Evolutionary conservation across 768 basidiomycete genomes (phyloP).

Genomic region (Mycena crocata): DNA sequence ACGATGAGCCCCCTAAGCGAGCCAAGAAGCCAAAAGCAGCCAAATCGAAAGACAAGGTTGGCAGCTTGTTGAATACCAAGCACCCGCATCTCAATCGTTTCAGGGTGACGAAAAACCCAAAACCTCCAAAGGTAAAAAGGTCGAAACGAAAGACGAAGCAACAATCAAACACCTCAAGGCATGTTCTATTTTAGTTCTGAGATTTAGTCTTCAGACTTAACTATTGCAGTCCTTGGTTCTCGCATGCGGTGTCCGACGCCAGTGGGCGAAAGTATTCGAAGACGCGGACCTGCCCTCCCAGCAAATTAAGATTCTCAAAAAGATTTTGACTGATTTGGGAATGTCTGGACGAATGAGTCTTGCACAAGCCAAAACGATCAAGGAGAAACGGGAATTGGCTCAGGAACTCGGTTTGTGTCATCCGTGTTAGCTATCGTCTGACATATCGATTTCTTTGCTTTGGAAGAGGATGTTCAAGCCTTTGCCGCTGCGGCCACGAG

Average conservation of each 20-base stretch:
- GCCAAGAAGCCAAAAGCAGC: conserved; percentile 50
- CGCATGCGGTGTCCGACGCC: conserved; percentile 82
- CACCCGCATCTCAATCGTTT: conserved; percentile 31
- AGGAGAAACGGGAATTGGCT: conserved; percentile 77
- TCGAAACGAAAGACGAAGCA: conserved; percentile 72
- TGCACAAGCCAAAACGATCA: conserved; percentile 85
- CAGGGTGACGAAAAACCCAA: conserved; percentile 43
- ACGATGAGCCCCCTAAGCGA: conserved; percentile 67
- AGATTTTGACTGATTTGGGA: conserved; percentile 76
- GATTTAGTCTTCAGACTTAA: background rate
- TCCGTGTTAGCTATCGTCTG: background rate
- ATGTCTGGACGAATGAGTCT: conserved; percentile 84
- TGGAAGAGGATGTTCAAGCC: conserved; percentile 77
- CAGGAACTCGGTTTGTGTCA: conserved; percentile 76
- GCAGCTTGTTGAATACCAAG: background rate
- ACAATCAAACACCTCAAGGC: conserved; percentile 83
- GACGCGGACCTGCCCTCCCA: conserved; percentile 65
- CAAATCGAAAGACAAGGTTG: conserved; percentile 49
- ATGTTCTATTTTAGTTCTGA: conserved; percentile 15
- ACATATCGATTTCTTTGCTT: background rate
- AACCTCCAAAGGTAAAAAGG: conserved; percentile 46
- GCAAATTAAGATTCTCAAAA: conserved; percentile 74
- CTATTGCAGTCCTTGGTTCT: conserved; percentile 68
- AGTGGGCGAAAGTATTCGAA: conserved; percentile 81
- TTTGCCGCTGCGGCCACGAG: conserved; percentile 66